These are phyloP conservation scores for Cerrena zonata DNA, from an alignment of 1,284 basidiomycete genomes.

Conservation along the genomic window DNA sequence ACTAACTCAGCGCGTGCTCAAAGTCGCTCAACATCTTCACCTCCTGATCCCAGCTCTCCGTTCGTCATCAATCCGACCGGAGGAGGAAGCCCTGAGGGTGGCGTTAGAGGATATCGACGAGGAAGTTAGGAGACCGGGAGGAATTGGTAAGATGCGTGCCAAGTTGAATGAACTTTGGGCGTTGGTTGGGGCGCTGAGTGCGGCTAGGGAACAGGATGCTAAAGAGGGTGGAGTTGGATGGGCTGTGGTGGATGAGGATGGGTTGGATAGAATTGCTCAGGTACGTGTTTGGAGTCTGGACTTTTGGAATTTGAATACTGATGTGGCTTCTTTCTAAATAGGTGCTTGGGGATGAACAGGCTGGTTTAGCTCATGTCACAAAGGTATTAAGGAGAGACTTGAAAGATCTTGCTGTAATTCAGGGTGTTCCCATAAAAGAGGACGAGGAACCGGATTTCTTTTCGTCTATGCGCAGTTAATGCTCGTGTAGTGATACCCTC, in stretches of 20 bases:
- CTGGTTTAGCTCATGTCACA: slow-evolving; percentile 73
- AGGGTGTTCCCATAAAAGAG: slow-evolving; percentile 42
- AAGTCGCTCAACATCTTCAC: slow-evolving; percentile 72
- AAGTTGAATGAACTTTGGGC: slow-evolving; percentile 85
- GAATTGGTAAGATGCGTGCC: slow-evolving; percentile 61
- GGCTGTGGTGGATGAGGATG: slow-evolving; percentile 82
- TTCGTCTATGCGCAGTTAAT: slow-evolving; percentile 9
- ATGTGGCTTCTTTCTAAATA: slow-evolving; percentile 24
- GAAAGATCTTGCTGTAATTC: slow-evolving; percentile 69
- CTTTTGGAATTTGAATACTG: slow-evolving; percentile 1
- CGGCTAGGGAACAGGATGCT: slow-evolving; percentile 50
- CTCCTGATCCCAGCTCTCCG: slow-evolving; percentile 74
- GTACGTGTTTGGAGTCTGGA: slow-evolving; percentile 34
- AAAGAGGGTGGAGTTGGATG: slow-evolving; percentile 54
- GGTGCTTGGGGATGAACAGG: slow-evolving; percentile 77
- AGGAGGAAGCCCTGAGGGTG: slow-evolving; percentile 70
- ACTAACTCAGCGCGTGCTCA: slow-evolving; percentile 69
- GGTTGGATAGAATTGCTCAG: slow-evolving; percentile 70
- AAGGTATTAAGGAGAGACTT: slow-evolving; percentile 64
- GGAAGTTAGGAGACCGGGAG: slow-evolving; percentile 55
- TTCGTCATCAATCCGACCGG: slow-evolving; percentile 72
- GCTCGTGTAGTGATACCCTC: slow-evolving; percentile 7
- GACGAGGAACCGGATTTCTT: slow-evolving; percentile 28
- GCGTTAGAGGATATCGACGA: slow-evolving; percentile 73
- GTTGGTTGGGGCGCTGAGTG: slow-evolving; percentile 71